Conservation (phyloP, 345 rosid genomes). For the Hibiscus tridactylites region DNA sequence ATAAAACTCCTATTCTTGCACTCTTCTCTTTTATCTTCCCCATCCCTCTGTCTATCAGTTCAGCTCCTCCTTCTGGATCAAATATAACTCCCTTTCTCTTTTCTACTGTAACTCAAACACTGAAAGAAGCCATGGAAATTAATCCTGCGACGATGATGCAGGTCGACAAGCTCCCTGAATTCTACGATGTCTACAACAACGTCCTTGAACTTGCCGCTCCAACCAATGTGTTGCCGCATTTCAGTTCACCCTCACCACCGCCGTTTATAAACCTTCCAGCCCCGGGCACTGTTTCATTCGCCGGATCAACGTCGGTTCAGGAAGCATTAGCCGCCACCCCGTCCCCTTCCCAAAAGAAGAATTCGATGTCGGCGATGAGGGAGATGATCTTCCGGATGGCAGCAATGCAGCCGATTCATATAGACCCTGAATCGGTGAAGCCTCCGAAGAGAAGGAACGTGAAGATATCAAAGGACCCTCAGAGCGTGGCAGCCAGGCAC, state of each 20-base stretch:
- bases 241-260: neutral
- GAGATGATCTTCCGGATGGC: slow-evolving; percentile 66
- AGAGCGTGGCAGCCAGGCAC: slow-evolving; percentile 63
- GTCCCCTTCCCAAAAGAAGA: slow-evolving; percentile 23
- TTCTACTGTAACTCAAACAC: neutral
- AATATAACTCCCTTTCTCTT: neutral
- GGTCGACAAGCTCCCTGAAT: slow-evolving; percentile 31
- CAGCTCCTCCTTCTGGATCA: neutral
- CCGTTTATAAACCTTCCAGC: slow-evolving; percentile 7
- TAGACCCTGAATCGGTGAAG: slow-evolving; percentile 61
- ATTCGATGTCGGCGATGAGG: slow-evolving; percentile 60
- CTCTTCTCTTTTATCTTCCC: slow-evolving; percentile 25
- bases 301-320: slow-evolving; percentile 6
- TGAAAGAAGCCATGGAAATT: slow-evolving; percentile 30
- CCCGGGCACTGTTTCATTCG: slow-evolving; percentile 9
- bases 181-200: slow-evolving; percentile 16
- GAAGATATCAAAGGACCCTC: slow-evolving; percentile 67
- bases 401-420: slow-evolving; percentile 64
- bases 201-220: neutral
- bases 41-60: slow-evolving; percentile 32
- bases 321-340: slow-evolving; percentile 1
- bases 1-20: slow-evolving; percentile 27
- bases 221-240: neutral
- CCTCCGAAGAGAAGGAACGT: slow-evolving; percentile 58
- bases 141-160: slow-evolving; percentile 28